Evolutionary conservation across 2,329 filamentous ascomycete species (phyloP).

Genomic region (Penicillium sp.): DNA sequence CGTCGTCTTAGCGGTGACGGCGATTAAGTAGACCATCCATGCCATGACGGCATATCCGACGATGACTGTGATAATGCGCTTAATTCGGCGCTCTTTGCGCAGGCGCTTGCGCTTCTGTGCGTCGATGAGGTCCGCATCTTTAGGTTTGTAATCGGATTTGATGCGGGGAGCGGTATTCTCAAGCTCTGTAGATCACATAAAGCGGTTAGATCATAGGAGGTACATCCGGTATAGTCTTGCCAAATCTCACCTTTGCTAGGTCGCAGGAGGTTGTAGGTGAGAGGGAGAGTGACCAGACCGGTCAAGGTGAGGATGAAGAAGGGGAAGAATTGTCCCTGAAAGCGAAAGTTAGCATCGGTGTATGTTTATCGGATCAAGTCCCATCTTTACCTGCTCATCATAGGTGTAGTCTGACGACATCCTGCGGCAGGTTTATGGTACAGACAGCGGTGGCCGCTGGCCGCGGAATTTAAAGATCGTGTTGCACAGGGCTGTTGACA

Average conservation of each 20-base stretch:
- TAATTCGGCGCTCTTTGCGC: conserved; percentile 83
- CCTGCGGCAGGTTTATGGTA: conserved; percentile 32
- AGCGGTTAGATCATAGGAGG: neutral
- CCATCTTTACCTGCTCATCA: conserved; percentile 72
- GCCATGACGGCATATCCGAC: conserved; percentile 79
- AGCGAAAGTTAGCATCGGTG: neutral
- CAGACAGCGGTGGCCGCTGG: conserved; percentile 34
- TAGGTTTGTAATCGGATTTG: conserved; percentile 73
- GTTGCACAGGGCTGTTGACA: conserved; percentile 21
- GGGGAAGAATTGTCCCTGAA: conserved; percentile 91
- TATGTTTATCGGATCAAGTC: neutral
- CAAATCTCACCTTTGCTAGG: conserved; percentile 62
- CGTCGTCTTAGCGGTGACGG: conserved; percentile 67
- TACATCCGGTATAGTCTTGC: neutral
- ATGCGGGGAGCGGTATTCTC: conserved; percentile 80
- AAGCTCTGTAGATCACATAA: conserved; percentile 51
- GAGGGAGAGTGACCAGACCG: conserved; percentile 80
- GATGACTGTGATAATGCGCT: conserved; percentile 73
- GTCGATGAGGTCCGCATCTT: conserved; percentile 80
- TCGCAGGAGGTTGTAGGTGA: conserved; percentile 84
- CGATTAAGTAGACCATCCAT: conserved; percentile 88
- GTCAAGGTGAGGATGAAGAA: conserved; percentile 95
- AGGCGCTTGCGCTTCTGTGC: conserved; percentile 80
- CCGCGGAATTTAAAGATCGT: conserved; percentile 28
- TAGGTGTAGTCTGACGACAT: conserved; percentile 97